Conservation (phyloP, 371 early-diverging fungal genomes). For the Rhizopus arrhizus region DNA sequence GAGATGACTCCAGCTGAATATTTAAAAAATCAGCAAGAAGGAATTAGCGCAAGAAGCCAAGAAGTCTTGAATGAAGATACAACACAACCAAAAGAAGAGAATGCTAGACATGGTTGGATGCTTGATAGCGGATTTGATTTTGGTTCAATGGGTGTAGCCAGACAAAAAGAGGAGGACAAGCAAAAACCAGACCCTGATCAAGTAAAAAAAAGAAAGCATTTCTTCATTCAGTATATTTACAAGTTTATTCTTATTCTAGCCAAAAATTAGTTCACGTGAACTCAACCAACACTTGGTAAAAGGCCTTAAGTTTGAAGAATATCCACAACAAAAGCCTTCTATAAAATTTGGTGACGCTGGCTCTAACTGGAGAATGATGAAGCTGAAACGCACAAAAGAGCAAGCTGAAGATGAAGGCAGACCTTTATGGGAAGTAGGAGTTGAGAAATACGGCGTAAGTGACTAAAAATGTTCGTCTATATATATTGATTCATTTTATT, state of each 20-base stretch:
- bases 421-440: conserved; percentile 66
- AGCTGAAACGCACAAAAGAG: conserved; percentile 70
- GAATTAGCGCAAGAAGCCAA: conserved; percentile 10
- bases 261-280: conserved; percentile 54
- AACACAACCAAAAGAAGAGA: conserved; percentile 17
- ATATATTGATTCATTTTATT: not conserved
- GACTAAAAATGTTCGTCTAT: not conserved
- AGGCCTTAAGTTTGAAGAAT: conserved; percentile 51
- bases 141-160: conserved; percentile 37
- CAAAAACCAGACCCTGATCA: conserved; percentile 45
- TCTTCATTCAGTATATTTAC: not conserved
- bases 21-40: conserved; percentile 18
- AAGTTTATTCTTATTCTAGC: conserved; percentile 28
- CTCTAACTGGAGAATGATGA: conserved; percentile 83
- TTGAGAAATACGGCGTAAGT: conserved; percentile 72
- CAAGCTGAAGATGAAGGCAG: conserved; percentile 71
- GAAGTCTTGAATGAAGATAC: not conserved
- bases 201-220: conserved; percentile 20
- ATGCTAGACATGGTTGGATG: conserved; percentile 52
- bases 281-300: conserved; percentile 53
- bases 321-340: conserved; percentile 37
- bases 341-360: conserved; percentile 73
- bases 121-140: conserved; percentile 48
- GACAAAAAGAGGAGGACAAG: conserved; percentile 32
- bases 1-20: conserved; percentile 24